phyloP scores from a whole-genome alignment of 495 filamentous ascomycete genomes.

The Hypoxylon fuscum region DNA sequence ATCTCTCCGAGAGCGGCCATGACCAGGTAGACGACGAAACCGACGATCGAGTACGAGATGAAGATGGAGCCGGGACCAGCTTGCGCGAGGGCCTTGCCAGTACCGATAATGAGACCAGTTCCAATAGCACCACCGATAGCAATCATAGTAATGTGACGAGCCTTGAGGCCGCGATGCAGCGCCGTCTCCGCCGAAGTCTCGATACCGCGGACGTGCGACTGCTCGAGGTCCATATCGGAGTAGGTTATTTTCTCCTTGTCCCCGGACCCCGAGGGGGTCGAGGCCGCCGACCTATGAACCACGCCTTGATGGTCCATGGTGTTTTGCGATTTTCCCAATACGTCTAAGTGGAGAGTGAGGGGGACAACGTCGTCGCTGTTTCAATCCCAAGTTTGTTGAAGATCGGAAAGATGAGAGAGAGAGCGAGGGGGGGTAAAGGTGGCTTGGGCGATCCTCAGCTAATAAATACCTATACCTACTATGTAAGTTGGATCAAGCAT shows the following conservation, averaged over 20 bases:
- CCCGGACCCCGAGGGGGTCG: conserved; percentile 32
- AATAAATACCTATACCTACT: conserved; percentile 32
- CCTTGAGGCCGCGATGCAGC: conserved; percentile 70
- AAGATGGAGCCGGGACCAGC: conserved; percentile 77
- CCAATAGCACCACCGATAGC: conserved; percentile 87
- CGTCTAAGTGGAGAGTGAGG: conserved; percentile 11
- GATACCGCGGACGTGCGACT: conserved; percentile 44
- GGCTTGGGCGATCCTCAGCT: conserved; percentile 20
- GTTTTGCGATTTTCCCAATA: conserved; percentile 12
- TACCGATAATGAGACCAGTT: conserved; percentile 66
- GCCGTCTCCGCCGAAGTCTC: conserved; percentile 47
- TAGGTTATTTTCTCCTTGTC: conserved; percentile 33
- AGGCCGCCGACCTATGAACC: conserved; percentile 34
- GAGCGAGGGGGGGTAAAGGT: neutral
- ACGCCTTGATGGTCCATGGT: conserved; percentile 25
- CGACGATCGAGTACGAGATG: conserved; percentile 67
- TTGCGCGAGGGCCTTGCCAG: conserved; percentile 68
- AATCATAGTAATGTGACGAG: conserved; percentile 81
- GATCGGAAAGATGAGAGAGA: conserved; percentile 8
- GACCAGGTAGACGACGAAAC: conserved; percentile 58
- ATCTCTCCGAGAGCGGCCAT: conserved; percentile 65
- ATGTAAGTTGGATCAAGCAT: conserved; percentile 3
- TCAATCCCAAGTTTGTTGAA: conserved; percentile 21
- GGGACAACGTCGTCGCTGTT: conserved; percentile 3
- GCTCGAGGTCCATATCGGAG: conserved; percentile 22